A percentile compares a stretch with the other conserved stretches of the same genome.
These are phyloP conservation scores for Monilinia vaccinii-corymbosi DNA, from an alignment of 2,329 filamentous ascomycete species.

Conservation along the genomic window DNA sequence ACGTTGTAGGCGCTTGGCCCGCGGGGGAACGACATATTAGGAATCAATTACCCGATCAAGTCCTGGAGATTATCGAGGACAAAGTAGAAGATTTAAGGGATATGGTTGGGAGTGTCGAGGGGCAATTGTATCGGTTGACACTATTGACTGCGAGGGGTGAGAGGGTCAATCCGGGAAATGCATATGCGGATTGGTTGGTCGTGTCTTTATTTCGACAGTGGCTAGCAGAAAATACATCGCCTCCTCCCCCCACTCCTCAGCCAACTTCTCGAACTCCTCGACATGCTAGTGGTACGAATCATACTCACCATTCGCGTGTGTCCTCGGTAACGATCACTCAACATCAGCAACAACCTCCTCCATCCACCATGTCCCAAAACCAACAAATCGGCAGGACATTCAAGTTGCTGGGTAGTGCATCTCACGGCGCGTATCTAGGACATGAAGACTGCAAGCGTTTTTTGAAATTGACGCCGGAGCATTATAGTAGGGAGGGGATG, in stretches of 20 bases:
- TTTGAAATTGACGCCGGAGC: constrained; percentile 69
- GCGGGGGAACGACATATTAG: constrained; percentile 68
- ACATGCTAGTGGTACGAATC: constrained; percentile 14
- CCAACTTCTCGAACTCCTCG: constrained; percentile 25
- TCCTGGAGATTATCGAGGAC: constrained; percentile 86
- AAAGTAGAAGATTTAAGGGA: constrained; percentile 91
- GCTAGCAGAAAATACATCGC: constrained; percentile 82
- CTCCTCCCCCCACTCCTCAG: constrained; percentile 40
- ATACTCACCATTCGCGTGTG: constrained; percentile 39
- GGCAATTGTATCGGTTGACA: constrained; percentile 70
- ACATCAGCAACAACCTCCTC: constrained; percentile 1
- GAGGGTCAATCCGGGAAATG: constrained; percentile 67
- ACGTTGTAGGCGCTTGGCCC: constrained; percentile 93
- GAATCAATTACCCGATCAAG: constrained; percentile 57
- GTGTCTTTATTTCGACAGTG: constrained; percentile 85
- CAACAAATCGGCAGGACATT: constrained; percentile 60
- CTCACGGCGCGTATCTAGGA: constrained; percentile 55
- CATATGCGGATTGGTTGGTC: constrained; percentile 83
- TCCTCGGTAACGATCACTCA: constrained; percentile 23
- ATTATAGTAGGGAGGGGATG: constrained; percentile 81
- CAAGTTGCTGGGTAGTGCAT: constrained; percentile 58
- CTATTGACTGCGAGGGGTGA: constrained; percentile 70
- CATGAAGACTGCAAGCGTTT: constrained; percentile 90
- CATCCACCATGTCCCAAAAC: constrained; percentile 5
- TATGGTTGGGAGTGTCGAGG: constrained; percentile 68